Base-by-base conservation (phyloP, 768 basidiomycete species). In the Crassisporium funariophilum region DNA sequence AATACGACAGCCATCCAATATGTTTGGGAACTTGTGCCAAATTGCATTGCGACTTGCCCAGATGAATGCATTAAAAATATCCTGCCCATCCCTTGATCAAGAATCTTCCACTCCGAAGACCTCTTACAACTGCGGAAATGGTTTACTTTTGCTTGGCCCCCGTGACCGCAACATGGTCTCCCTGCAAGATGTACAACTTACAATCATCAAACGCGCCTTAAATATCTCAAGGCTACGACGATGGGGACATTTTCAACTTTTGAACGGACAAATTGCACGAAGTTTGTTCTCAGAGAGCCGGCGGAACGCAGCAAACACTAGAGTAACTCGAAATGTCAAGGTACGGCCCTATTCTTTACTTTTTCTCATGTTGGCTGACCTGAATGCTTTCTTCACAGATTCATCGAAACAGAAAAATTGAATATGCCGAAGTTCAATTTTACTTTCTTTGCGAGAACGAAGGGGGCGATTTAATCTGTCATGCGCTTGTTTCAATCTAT, bases 201-300 rank as follows among this genome's bases (percentile, higher is more conserved):
- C 43, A 45, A 35, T 38, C 25, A n/a, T 35, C 31, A 35, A 29
- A 40, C 35, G 19, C 36, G 38, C 35, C 9, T 44, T 25, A 25
- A 36, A 27, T 23, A 33, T 31, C 10, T 37, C 13, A 29, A 23
- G 19, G 16, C 31, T 59, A 22, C 31, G 24, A 11, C 47, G 58
- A 29, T 70, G 67, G 68, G 64, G 63, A 22, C 59, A 65, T 9
- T 51, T 71, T 19, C 53, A 43, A 33, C 60, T 71, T 8, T 68
- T 69, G n/a, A 73, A 68, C 58, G 66, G 67, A 1, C 70, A 72
- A 48, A 59, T 65, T 27, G 68, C 58, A 1, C 52, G 65, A 8
- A 63, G 63, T 7, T 38, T 44, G 7, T 71, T 64, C 66, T 66
- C 64, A 43, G 72, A 72, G 44, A 21, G 37, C 5, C 51, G 47